Evolutionary conservation across 2,329 filamentous ascomycete genomes (phyloP), one percentile per base, ranked within the genome.

Genomic region (Microascus cirrosus): DNA sequence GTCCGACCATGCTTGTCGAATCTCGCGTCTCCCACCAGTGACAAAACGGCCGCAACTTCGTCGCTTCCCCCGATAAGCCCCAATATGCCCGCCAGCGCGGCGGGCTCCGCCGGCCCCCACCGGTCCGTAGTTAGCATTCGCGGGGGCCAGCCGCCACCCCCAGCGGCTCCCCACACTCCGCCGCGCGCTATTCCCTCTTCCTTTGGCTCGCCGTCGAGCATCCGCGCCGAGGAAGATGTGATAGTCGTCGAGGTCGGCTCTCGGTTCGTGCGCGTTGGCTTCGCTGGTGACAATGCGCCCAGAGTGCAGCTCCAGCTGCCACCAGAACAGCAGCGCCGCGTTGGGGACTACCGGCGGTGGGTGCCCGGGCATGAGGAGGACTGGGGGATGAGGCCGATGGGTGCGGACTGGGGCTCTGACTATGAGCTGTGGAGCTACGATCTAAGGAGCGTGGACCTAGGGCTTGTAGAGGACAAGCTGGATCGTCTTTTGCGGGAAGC

Each of bases 171-270:
- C 54, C 82, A 83, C 63, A 55, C 35, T 51, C 85, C 83, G 58
- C 68, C 79, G 62, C 74, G 81, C 61, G 69, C 74, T 65, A 71
- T 82, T 64, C 68, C 84, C 35, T 73, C 82, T 54, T 70, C 76
- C 35, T 82, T 84, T 66, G 77, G 83, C 63, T 81, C 81, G 53
- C 76, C 83, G 62, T 80, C 83, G 60, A 71, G 83, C 65, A 70
- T 88, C 63, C 77, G 85, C 65, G 74, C 86, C 65, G 91, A 96
- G 65, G 94, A 99, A 66, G 94, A 96, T 63, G 77, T 86, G 7
- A 72, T 96, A 5, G 80, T 99, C 50, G 77, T 96, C 56, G 91
- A 97, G 69, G 70, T 97, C 39, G 92, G 91, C 1, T 82, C 89
- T 11, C 83, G 93, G 24, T 87, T 84, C 70, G 70, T 97, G 28